phyloP scores from a whole-genome alignment of 306 rosid species.

The Aeschynomene evenia region DNA sequence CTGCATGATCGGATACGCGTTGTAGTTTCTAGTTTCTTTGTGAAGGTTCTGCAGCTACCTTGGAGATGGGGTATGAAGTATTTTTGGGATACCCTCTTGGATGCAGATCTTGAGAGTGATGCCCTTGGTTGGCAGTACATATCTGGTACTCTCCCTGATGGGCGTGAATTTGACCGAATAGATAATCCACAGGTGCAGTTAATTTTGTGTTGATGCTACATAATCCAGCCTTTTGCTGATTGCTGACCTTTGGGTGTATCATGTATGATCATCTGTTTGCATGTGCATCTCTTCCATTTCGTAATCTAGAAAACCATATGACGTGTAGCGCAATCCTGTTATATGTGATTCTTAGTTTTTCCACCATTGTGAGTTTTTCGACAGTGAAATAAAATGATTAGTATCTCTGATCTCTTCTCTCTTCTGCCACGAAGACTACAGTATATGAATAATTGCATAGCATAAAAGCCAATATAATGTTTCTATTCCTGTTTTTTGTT shows the following conservation, averaged over 20 bases:
- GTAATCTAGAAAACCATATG: background rate
- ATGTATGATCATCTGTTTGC: slow-evolving; percentile 17
- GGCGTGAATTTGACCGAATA: slow-evolving; percentile 87
- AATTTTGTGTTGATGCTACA: slow-evolving; percentile 1
- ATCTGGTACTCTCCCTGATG: slow-evolving; percentile 93
- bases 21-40: slow-evolving; percentile 97
- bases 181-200: slow-evolving; percentile 94
- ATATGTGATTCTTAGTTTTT: background rate
- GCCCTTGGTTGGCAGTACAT: slow-evolving; percentile 99
- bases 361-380: background rate
- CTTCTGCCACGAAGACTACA: background rate
- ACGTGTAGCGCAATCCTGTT: background rate
- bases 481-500: background rate
- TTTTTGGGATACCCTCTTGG: slow-evolving; percentile 98
- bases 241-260: background rate
- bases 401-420: slow-evolving; percentile 5
- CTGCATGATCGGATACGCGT: slow-evolving; percentile 94
- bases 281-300: background rate
- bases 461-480: background rate
- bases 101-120: slow-evolving; percentile 98
- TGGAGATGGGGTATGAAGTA: slow-evolving; percentile 99
- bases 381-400: background rate
- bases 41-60: slow-evolving; percentile 98
- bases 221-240: slow-evolving; percentile 21
- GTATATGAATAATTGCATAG: slow-evolving; percentile 1